Base-by-base conservation (phyloP, 208 protist genomes). In the Acanthamoeba quina region DNA sequence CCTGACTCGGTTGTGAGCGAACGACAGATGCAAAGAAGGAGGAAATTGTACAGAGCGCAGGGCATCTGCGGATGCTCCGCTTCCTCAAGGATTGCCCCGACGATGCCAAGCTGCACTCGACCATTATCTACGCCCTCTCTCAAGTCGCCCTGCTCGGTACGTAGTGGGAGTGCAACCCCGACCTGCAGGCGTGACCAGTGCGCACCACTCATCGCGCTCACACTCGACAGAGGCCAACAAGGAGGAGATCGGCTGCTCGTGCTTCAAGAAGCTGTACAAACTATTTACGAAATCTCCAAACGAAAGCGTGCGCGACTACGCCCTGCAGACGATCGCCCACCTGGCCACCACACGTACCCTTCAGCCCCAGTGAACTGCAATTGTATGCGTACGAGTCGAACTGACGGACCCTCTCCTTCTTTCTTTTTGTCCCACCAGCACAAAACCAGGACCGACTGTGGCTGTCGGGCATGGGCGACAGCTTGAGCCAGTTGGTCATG, bases 211-310 rank as follows among this genome's bases (percentile, higher is more conserved):
- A 56, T 19, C 52, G n/a, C 13, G 52, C 52, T 15, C 13, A 5
- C 41, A 41, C 19, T 9, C 5, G 21, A 9, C 49, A 86, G 78
- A 86, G 13, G 7, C 78, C 19, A 62, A 31, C 47, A 86, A 86
- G 47, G 78, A 86, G 47, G 78, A 86, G 41, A 86, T 86, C 44
- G 78, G 78, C 10, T 54, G 47, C n/a, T 86, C 78, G 49, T 64
- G 78, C 29, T 86, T 86, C 78, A 86, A 86, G 47, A 86, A 86
- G 49, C 78, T 86, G 29, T 86, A 21, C 78, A 86, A 86, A 29
- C 26, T 86, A 5, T 62, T 62, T 26, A 31, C 41, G 6, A 62
- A 62, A 15, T 86, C 78, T 15, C 10, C 78, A 0, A 86, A 86
- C 49, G 78, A 86, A 26, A 86, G 78, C 78, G 78, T 86, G 78